A percentile compares a stretch with the other conserved stretches of the same genome.
Evolutionary conservation across 1,139 yeast species (phyloP).

Genomic region (Yamadazyma mexicana): DNA sequence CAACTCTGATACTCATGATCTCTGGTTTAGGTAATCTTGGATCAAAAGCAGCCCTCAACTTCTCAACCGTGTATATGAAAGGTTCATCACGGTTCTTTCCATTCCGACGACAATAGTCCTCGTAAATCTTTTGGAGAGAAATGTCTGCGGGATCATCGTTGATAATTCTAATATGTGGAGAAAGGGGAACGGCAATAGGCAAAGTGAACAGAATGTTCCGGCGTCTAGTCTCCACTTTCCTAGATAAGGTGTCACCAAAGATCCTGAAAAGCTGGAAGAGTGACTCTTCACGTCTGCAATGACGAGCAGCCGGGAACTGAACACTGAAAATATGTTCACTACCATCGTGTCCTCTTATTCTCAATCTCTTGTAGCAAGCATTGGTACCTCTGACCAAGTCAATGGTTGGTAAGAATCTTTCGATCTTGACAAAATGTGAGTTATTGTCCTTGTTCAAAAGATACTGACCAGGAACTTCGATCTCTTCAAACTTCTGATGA

Average conservation of each 20-base stretch:
- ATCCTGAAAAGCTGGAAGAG: constrained; percentile 89
- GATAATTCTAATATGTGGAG: constrained; percentile 91
- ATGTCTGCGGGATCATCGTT: constrained; percentile 78
- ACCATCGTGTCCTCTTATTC: constrained; percentile 93
- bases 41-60: constrained; percentile 89
- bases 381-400: constrained; percentile 89
- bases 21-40: constrained; percentile 93
- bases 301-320: constrained; percentile 97
- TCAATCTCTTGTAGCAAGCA: constrained; percentile 87
- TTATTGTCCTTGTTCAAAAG: constrained; percentile 80
- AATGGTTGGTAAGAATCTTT: constrained; percentile 85
- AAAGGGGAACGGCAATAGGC: constrained; percentile 90
- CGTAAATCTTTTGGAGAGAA: constrained; percentile 86
- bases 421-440: constrained; percentile 87
- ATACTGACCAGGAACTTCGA: constrained; percentile 97
- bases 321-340: constrained; percentile 90
- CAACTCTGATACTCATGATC: constrained; percentile 82
- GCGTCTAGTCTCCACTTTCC: constrained; percentile 84
- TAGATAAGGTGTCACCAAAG: constrained; percentile 75
- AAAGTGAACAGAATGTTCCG: constrained; percentile 83
- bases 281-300: constrained; percentile 94
- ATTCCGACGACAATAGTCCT: constrained; percentile 74
- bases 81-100: constrained; percentile 88
- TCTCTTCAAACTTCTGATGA: constrained; percentile 96
- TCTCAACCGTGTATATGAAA: constrained; percentile 80